Base-by-base conservation (phyloP, 2,329 filamentous ascomycete species). In the Fusarium illudens region DNA sequence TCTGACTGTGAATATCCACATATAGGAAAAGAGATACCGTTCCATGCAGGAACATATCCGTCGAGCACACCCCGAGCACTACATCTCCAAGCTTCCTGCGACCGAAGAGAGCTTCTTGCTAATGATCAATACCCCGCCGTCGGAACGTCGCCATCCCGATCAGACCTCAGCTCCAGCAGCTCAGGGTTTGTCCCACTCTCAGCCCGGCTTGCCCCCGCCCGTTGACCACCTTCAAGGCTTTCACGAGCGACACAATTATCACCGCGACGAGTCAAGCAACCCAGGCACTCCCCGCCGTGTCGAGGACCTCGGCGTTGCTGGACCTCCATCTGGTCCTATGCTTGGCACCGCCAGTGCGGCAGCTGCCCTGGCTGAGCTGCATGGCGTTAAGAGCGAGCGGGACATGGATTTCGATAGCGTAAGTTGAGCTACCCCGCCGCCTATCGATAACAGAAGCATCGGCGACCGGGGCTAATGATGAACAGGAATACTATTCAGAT, bases 21-120 rank as follows among this genome's bases (percentile, higher is more conserved):
- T 71, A 79, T 81, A 96, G 93, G 93, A 96, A 84, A 97, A 97
- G 82, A 89, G 93, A 73, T 99, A 94, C 83, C 94, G 96, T 80
- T 98, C 95, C 68, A 98, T 99, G 93, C 96, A 98, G 82, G 96
- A 99, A 87, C 96, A 99, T 78, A 98, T 99, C 76, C 93, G 96
- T 75, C 91, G 96, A 80, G 95, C 96, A 72, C 96, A 99, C 79
- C 95, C 95, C 65, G 94, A 97, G 79, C 92, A 97, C 80, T 98
- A 98, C 83, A 97, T 99, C 74, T 90, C 96, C 51, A 97, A 98
- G 87, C 91, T 98, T 74, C 95, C 96, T 71, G 96, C 96, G 50
- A 99, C 95, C 73, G 95, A 97, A 81, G 95, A 98, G 82, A 97
- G 94, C 89, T 97, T 99, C 81, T 84, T 92, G 76, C 86, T 97